Evolutionary conservation across 176 grass and related monocot species (phyloP), one percentile per base, ranked within the genome.

Genomic region (Thinopyrum elongatum): DNA sequence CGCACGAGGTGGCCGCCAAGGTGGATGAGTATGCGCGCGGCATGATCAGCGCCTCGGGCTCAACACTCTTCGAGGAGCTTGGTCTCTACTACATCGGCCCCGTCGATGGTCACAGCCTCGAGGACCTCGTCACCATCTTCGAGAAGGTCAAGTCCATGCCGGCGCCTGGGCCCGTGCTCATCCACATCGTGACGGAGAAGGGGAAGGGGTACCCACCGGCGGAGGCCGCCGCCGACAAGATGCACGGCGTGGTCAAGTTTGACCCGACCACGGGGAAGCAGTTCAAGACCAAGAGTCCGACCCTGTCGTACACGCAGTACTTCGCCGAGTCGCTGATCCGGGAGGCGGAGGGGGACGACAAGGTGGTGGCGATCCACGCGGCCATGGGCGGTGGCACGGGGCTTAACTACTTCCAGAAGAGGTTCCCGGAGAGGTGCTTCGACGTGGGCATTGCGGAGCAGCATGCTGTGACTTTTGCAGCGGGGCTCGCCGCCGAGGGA

Each of bases 391-490:
- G 97, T 15, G 97, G 97, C 31, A 99, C 97, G 30, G 97, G 97
- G 9, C 90, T 99, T 27, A 99, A 99, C 65, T 91, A 99, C 84
- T 99, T 99, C 88, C 94, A 99, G 55, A 92, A 93, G 65, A 66
- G 66, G 29, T 99, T 96, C 84, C 97, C 97, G 5, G 97, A 96
- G 15, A 87, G 92, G 66, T 99, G 97, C 94, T 99, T 95, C 82
- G 97, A 99, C 76, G 97, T 99, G 15, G 97, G 97, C 46, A 99
- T 99, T 13, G 97, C 97, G 4, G 94, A 99, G 88, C 97, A 99
- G 91, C 97, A 99, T 62, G 97, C 97, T 0, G 94, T 99, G 23
- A 99, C 97, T 5, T 99, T 99, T 77, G 92, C 97, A 0, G 94
- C 97, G 2, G 94, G 97, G 44, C 79, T 99, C n/a, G 97, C 97